Evolutionary conservation across 208 protist genomes (phyloP).

Genomic region (Crithidia thermophila): DNA sequence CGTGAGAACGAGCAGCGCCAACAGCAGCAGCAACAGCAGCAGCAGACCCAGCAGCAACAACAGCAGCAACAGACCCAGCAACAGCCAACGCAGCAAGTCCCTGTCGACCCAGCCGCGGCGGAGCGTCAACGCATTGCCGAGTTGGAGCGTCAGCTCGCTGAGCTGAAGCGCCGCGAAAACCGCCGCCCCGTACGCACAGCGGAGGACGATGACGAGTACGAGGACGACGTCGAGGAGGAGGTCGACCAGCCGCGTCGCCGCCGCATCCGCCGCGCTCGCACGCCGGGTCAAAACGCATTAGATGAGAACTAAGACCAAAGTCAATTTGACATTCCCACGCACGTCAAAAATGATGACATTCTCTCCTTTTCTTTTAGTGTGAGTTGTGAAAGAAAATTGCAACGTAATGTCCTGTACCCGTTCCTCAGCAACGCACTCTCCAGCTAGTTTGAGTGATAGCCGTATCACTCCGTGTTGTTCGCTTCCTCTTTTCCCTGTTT

Average conservation of each 20-base stretch:
- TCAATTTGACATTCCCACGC: too few species aligned
- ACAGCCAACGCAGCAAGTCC: conserved; percentile 6
- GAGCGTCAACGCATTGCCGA: conserved; percentile 33
- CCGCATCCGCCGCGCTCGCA: conserved; percentile 26
- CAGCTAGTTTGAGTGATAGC: too few species aligned
- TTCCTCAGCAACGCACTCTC: too few species aligned
- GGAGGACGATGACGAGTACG: conserved; percentile 29
- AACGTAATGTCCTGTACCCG: too few species aligned
- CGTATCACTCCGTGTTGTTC: too few species aligned
- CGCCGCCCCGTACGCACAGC: background rate
- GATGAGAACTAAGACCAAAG: background rate
- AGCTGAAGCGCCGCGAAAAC: conserved; percentile 30
- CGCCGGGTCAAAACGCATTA: conserved; percentile 13
- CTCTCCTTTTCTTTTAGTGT: background rate
- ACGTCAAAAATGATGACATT: background rate
- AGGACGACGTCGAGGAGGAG: conserved; percentile 32
- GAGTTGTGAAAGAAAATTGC: too few species aligned
- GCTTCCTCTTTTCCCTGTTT: background rate
- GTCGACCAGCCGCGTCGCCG: conserved; percentile 17
- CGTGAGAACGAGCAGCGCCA: background rate
- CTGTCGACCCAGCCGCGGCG: background rate
- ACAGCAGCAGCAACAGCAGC: conserved; percentile 15
- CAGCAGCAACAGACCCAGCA: conserved; percentile 6
- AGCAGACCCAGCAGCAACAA: conserved; percentile 12
- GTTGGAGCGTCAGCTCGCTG: conserved; percentile 50